Evolutionary conservation across 2,329 filamentous ascomycete species (phyloP), one percentile per base, ranked within the genome.

Genomic region (Ciborinia camelliae): DNA sequence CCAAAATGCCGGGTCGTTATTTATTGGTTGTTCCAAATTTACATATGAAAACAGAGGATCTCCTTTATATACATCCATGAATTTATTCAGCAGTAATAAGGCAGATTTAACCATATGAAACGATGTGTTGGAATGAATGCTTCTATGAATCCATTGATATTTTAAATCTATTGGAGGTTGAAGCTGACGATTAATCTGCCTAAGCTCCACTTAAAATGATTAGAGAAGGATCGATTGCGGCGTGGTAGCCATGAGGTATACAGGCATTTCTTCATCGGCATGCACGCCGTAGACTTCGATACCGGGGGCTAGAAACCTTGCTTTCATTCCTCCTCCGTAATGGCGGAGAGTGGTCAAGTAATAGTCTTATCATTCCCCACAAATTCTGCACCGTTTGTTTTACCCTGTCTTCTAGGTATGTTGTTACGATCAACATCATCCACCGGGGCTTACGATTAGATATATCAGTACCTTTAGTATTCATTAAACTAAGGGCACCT

Each of bases 101-200:
- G 37, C 54, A 30, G n/a, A n/a, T n/a, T n/a, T n/a, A n/a, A 45
- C 6, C 37, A 45, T 6, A 43, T 57, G 54, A 57, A 57, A 57
- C 39, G 26, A 23, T 14, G 15, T 28, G 23, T 41, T 28, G 20
- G 35, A 39, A 54, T 39, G n/a, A 57, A 26, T 10, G 2, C 39
- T 28, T 57, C 37, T 18, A 30, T n/a, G n/a, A n/a, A n/a, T n/a
- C n/a, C n/a, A n/a, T n/a, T n/a, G n/a, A n/a, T n/a, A n/a, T n/a
- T 8, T 37, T 6, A 57, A n/a, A 12, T 45, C 10, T 3, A 45
- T 20, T 57, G 18, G 5, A 50, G 47, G 0, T 20, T 50, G 26
- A 15, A 18, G 47, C 54, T 32, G 54, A 57, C 18, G n/a, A 28
- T 5, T 26, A 43, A 10, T 57, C 15, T 26, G 23, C 8, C 12